Base-by-base conservation (phyloP, 495 filamentous ascomycete species). In the Lepraria neglecta region DNA sequence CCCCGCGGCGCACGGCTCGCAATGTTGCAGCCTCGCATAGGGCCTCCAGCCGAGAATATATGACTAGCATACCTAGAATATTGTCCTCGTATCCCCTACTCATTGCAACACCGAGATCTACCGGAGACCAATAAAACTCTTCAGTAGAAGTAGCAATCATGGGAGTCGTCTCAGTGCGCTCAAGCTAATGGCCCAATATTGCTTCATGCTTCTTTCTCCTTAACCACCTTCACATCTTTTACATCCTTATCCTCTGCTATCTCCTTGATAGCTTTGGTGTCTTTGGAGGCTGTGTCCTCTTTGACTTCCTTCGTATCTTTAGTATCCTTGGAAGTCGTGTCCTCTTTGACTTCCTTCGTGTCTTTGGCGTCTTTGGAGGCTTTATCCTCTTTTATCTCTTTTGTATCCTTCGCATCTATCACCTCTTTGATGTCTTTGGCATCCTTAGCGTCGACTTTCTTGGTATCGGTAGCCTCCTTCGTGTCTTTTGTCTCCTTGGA, bases 401-500 rank as follows among this genome's bases (percentile, higher is more conserved):
- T 56, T 15, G 58, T 52, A 28, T 60, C 45, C 40, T 60, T 60
- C 28, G 44, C 19, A 2, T 38, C 30, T 53, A 28, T 35, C 19
- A 21, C 24, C n/a, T 60, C 42, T 44, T 59, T 59, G n/a, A 10
- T 47, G 11, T 44, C 38, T 59, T 44, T 30, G 15, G 21, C 21
- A 27, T 59, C 56, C 28, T 59, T 48, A 12, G 11, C 43, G 4
- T 52, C 48, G 38, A 21, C 38, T 28, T 51, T 53, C 31, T 46
- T 56, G 10, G 30, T 47, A 30, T 44, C 46, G 17, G 51, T 45
- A 14, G 24, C 17, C n/a, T 52, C 31, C 42, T 64, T 46, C 27
- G 46, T 27, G 43, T 52, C 56, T 31, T 66, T 53, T 33, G 45
- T 60, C 24, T 60, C 51, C 31, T 63, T 55, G 6, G n/a, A 31